Conservation (phyloP, 192 early-diverging fungal genomes). For the Coemansia sp. region DNA sequence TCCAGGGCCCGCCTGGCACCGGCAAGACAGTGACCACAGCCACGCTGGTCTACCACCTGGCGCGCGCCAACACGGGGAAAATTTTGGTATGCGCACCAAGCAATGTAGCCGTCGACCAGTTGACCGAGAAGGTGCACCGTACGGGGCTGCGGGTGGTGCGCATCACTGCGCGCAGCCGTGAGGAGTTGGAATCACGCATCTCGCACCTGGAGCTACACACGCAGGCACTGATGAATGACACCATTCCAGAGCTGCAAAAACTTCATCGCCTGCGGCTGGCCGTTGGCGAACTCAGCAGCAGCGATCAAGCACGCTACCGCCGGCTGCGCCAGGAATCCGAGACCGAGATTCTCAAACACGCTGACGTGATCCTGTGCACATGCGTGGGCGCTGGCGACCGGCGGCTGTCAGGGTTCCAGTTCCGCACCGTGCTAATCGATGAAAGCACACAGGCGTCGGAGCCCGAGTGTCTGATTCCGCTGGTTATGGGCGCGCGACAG, state of each 20-base stretch:
- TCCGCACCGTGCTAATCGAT: constrained; percentile 93
- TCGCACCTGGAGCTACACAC: constrained; percentile 94
- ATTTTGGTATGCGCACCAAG: constrained; percentile 98
- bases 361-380: constrained; percentile 97
- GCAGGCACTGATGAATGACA: constrained; percentile 94
- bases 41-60: constrained; percentile 95
- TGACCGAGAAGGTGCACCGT: constrained; percentile 93
- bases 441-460: constrained; percentile 97
- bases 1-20: constrained; percentile 95
- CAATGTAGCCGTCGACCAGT: constrained; percentile 98
- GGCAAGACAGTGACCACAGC: constrained; percentile 99
- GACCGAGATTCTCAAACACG: constrained; percentile 84
- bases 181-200: constrained; percentile 91
- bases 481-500: constrained; percentile 94
- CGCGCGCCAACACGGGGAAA: constrained; percentile 82
- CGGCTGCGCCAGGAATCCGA: constrained; percentile 81
- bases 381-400: constrained; percentile 97
- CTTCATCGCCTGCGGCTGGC: constrained; percentile 81
- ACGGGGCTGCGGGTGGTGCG: constrained; percentile 95
- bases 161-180: constrained; percentile 87
- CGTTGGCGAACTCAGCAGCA: constrained; percentile 84
- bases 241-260: constrained; percentile 90
- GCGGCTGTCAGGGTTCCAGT: constrained; percentile 79
- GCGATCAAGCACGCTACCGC: constrained; percentile 84
- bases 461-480: constrained; percentile 96